Conservation (phyloP, 1,139 yeast genomes). For the Suhomyces atakaporum region DNA sequence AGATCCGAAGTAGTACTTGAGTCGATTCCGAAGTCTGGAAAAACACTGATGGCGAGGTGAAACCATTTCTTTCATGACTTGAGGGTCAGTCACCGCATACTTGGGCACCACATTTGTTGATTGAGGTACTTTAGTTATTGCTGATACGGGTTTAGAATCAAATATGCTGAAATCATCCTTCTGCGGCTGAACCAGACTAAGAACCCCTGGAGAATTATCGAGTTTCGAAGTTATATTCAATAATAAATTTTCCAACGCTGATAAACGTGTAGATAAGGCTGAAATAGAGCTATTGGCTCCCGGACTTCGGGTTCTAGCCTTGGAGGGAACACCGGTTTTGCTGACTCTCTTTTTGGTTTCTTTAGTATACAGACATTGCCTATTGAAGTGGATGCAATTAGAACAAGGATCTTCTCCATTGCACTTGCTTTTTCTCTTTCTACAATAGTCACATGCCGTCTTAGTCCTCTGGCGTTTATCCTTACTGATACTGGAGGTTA, state of each 20-base stretch:
- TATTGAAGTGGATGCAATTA: conserved; percentile 19
- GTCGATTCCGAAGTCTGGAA: background rate
- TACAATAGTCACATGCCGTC: conserved; percentile 28
- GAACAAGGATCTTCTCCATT: conserved; percentile 26
- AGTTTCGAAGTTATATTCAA: conserved; percentile 11
- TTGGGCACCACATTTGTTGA: conserved; percentile 2
- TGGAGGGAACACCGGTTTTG: conserved; percentile 7
- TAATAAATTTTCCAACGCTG: conserved; percentile 15
- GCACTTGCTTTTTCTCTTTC: conserved; percentile 28
- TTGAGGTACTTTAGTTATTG: background rate
- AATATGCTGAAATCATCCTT: background rate
- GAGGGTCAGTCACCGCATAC: conserved; percentile 4
- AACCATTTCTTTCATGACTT: conserved; percentile 3
- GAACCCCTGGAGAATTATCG: conserved; percentile 1
- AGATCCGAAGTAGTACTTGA: conserved; percentile 12
- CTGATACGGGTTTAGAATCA: background rate
- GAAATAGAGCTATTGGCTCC: conserved; percentile 1
- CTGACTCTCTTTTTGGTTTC: conserved; percentile 18
- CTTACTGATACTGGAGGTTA: background rate
- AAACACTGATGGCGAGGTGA: conserved; percentile 5
- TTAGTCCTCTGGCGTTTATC: conserved; percentile 19
- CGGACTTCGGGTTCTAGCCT: conserved; percentile 3
- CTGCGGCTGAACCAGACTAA: background rate
- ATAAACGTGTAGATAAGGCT: conserved; percentile 15
- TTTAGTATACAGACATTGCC: conserved; percentile 21